Conservation (phyloP, 371 early-diverging fungal species). For the Rhizopus sp. region DNA sequence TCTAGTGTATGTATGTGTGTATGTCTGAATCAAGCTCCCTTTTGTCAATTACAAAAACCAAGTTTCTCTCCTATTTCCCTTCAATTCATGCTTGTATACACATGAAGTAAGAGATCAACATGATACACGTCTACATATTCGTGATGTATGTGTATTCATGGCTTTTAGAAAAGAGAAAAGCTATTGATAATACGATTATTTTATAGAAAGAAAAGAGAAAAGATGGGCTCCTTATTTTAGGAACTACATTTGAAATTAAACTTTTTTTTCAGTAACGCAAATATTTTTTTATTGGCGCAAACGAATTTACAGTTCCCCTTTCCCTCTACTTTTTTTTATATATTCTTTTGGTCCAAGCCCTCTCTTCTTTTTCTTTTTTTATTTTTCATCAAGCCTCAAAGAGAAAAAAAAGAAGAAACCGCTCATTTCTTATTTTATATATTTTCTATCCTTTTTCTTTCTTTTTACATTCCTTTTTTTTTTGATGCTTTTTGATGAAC, state of each 20-base stretch:
- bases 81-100: background rate
- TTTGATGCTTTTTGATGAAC: conserved; percentile 30
- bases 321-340: background rate
- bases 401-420: too few relatives aligned
- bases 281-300: background rate
- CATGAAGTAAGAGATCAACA: background rate
- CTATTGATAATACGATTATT: too few relatives aligned
- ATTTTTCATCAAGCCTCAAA: background rate
- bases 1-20: too few relatives aligned
- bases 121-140: too few relatives aligned
- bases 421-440: background rate
- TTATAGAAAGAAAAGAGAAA: background rate
- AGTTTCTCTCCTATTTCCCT: too few relatives aligned
- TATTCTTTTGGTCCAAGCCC: too few relatives aligned
- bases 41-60: too few relatives aligned
- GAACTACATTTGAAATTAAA: background rate
- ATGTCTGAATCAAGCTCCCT: too few relatives aligned
- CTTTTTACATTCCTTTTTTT: conserved; percentile 18
- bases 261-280: background rate
- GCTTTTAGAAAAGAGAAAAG: too few relatives aligned
- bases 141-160: too few relatives aligned
- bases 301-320: background rate
- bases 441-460: background rate
- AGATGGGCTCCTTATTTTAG: background rate
- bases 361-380: background rate